Evolutionary conservation across 2,329 filamentous ascomycete species (phyloP).

Genomic region (Rachicladosporium sp.): DNA sequence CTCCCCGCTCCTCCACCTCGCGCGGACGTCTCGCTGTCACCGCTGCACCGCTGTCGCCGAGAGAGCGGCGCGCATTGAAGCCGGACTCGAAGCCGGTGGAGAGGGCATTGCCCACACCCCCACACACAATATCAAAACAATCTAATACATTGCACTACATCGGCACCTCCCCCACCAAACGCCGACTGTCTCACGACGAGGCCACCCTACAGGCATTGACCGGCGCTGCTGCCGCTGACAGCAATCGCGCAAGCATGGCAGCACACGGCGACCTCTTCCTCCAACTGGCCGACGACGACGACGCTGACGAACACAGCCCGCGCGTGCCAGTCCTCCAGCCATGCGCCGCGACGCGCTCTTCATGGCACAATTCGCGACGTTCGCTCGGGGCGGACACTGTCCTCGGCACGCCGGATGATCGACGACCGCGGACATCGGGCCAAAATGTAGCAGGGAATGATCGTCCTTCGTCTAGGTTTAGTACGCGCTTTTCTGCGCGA

Average conservation of each 20-base stretch:
- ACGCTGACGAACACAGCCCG: slow-evolving; percentile 1
- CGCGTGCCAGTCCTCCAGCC: slow-evolving; percentile 1
- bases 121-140: too few species aligned
- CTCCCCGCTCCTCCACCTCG: too few species aligned
- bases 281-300: slow-evolving; percentile 17
- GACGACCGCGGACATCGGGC: slow-evolving; percentile 12
- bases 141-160: too few species aligned
- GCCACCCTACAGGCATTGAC: slow-evolving; percentile 3
- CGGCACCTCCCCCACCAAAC: neutral
- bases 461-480: slow-evolving; percentile 12
- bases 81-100: too few species aligned
- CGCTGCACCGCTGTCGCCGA: too few species aligned
- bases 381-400: slow-evolving; percentile 6
- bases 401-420: slow-evolving; percentile 5
- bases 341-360: slow-evolving; percentile 40
- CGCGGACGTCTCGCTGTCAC: too few species aligned
- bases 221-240: slow-evolving; percentile 4
- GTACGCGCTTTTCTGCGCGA: slow-evolving; percentile 10
- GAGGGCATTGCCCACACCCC: too few species aligned
- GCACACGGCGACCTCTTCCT: slow-evolving; percentile 18
- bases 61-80: too few species aligned
- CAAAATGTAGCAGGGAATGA: slow-evolving; percentile 4
- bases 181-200: slow-evolving; percentile 1
- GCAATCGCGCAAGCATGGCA: neutral
- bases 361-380: slow-evolving; percentile 33